Conservation (phyloP, 1,284 basidiomycete genomes). For the Malassezia caprae region DNA sequence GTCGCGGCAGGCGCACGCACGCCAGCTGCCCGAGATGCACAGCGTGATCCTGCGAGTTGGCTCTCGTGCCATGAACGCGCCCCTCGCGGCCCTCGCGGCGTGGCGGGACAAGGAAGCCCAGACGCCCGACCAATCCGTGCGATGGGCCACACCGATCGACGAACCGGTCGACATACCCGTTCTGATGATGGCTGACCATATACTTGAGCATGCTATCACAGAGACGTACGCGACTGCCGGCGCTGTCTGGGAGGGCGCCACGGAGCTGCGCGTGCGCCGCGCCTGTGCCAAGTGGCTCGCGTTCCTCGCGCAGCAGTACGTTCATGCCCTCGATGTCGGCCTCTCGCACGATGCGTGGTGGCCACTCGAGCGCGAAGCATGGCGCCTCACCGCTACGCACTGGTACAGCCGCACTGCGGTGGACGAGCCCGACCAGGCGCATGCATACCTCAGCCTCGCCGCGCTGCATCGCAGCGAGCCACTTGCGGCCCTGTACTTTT, state of each 20-base stretch:
- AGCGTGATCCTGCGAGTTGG: conserved; percentile 1
- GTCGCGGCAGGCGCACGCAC: conserved; percentile 2
- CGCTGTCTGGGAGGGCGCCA: conserved; percentile 71
- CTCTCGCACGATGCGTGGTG: conserved; percentile 56
- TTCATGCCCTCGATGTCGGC: conserved; percentile 55
- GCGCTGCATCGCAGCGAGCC: conserved; percentile 71
- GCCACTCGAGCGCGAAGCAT: conserved; percentile 56
- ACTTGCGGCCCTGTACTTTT: conserved; percentile 78
- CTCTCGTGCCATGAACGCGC: not conserved
- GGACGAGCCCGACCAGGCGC: conserved; percentile 78
- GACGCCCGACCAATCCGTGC: not conserved
- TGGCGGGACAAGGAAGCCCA: not conserved
- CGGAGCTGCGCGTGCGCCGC: conserved; percentile 61
- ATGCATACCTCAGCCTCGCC: conserved; percentile 89
- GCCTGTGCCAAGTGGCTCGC: conserved; percentile 93
- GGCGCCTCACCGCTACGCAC: conserved; percentile 76
- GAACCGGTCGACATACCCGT: not conserved
- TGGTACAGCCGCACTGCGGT: conserved; percentile 84
- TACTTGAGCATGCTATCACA: conserved; percentile 63
- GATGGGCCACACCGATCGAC: not conserved
- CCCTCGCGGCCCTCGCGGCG: not conserved
- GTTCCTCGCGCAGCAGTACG: conserved; percentile 78
- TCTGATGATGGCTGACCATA: not conserved
- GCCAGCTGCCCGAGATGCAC: conserved; percentile 15
- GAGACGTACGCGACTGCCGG: conserved; percentile 92